phyloP scores from a whole-genome alignment of 177 flowering plant genomes.

The Vitis hybrid region DNA sequence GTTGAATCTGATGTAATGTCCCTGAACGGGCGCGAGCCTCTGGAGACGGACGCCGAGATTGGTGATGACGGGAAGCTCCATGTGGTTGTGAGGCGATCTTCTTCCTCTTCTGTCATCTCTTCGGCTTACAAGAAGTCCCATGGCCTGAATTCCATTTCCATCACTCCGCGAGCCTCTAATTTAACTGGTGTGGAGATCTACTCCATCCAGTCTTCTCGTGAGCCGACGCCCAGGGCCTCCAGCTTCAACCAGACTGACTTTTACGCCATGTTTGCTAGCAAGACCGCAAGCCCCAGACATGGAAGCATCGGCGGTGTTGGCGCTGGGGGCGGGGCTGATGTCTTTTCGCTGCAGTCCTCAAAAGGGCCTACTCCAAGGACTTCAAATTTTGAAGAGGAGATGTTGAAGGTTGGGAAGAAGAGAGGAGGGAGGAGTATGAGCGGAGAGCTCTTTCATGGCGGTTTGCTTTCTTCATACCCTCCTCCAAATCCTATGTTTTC shows the following conservation, averaged over 20 bases:
- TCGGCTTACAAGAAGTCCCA: slow-evolving; percentile 38
- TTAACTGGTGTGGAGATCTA: slow-evolving; percentile 62
- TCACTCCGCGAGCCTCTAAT: slow-evolving; percentile 54
- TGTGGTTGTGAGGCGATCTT: slow-evolving; percentile 40
- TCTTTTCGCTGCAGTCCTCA: slow-evolving; percentile 40
- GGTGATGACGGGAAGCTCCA: slow-evolving; percentile 60
- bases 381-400: slow-evolving; percentile 49
- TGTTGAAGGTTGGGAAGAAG: slow-evolving; percentile 26
- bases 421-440: slow-evolving; percentile 49
- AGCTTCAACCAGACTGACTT: slow-evolving; percentile 57
- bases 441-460: slow-evolving; percentile 35
- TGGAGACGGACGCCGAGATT: slow-evolving; percentile 57
- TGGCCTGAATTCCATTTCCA: slow-evolving; percentile 31
- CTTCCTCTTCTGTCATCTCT: slow-evolving; percentile 28
- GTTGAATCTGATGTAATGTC: slow-evolving; percentile 61
- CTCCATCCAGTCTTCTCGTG: slow-evolving; percentile 51
- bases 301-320: slow-evolving; percentile 25
- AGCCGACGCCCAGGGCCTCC: slow-evolving; percentile 59
- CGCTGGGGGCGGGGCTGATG: slow-evolving; percentile 27
- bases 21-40: slow-evolving; percentile 49
- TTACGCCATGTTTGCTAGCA: slow-evolving; percentile 49
- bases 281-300: slow-evolving; percentile 43
- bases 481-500: slow-evolving; percentile 47
- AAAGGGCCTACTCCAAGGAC: slow-evolving; percentile 43
- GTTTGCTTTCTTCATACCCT: slow-evolving; percentile 25